Percentiles rank a stretch among this genome's conserved stretches.
Conservation (phyloP, 2,329 filamentous ascomycete species). For the Ascochyta clinopodiicola region DNA sequence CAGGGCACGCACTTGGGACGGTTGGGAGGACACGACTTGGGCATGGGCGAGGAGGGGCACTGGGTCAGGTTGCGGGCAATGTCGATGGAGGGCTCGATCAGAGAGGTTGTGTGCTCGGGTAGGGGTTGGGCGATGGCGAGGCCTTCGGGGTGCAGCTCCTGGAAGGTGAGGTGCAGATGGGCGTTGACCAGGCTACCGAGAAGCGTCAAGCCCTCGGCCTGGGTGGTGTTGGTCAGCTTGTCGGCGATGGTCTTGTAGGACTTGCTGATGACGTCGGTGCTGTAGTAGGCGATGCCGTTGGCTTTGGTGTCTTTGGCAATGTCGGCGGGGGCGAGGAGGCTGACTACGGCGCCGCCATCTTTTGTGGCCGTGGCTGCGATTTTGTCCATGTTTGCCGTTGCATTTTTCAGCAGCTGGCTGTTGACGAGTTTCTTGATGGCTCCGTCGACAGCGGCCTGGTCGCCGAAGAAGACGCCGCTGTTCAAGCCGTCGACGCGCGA, state of each 20-base stretch:
- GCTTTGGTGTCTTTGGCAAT: constrained; percentile 71
- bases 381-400: constrained; percentile 65
- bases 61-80: constrained; percentile 77
- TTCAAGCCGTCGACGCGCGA: constrained; percentile 77
- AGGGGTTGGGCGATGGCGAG: constrained; percentile 83
- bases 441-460: constrained; percentile 58
- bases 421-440: constrained; percentile 52
- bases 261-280: constrained; percentile 62
- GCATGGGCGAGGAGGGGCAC: constrained; percentile 76
- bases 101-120: constrained; percentile 73
- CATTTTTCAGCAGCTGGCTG: constrained; percentile 61
- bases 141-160: constrained; percentile 76
- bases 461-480: constrained; percentile 75
- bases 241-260: constrained; percentile 73
- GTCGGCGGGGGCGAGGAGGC: constrained; percentile 58
- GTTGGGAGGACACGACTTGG: constrained; percentile 85
- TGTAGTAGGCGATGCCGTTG: constrained; percentile 79
- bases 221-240: constrained; percentile 60
- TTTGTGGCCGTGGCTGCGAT: constrained; percentile 61
- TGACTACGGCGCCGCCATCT: constrained; percentile 67
- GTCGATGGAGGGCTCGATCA: constrained; percentile 71
- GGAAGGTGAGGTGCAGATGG: constrained; percentile 86
- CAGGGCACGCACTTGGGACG: constrained; percentile 76
- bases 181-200: constrained; percentile 80
- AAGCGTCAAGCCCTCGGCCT: constrained; percentile 66